Conservation (phyloP, 306 rosid genomes). For the Fragaria ananassa region DNA sequence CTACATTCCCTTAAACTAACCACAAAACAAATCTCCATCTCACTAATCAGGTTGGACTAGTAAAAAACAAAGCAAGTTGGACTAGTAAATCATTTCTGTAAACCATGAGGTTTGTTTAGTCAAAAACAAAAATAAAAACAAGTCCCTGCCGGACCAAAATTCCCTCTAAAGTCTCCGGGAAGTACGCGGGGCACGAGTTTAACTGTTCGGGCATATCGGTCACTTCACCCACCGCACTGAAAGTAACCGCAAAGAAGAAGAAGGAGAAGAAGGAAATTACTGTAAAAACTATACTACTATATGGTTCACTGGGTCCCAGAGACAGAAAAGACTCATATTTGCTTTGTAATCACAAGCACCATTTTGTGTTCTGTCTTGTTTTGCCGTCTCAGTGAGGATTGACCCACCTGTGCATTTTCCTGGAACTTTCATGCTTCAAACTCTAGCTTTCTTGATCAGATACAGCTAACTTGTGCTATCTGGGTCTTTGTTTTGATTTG, state of each 20-base stretch:
- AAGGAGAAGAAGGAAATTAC: not conserved
- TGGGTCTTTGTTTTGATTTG: not conserved
- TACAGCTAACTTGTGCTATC: not conserved
- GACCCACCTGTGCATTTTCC: conserved; percentile 7
- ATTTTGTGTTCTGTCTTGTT: not conserved
- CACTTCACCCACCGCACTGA: not conserved
- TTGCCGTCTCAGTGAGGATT: not conserved
- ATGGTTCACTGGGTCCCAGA: not conserved
- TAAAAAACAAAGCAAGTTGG: not conserved
- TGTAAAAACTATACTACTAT: no score
- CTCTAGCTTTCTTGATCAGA: not conserved
- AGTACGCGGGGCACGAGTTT: not conserved
- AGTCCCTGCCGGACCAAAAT: not conserved
- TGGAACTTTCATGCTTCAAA: not conserved
- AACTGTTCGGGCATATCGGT: not conserved
- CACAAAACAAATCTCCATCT: no score
- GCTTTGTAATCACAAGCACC: not conserved
- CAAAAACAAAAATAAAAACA: not conserved
- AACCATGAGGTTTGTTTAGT: no score
- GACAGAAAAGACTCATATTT: no score
- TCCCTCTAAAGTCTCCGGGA: not conserved
- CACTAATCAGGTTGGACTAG: not conserved
- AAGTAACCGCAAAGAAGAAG: not conserved
- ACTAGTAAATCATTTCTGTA: not conserved
- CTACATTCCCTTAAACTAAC: not conserved